phyloP scores from a whole-genome alignment of 139 green algal species.

The Tetradesmus lagerheimii region DNA sequence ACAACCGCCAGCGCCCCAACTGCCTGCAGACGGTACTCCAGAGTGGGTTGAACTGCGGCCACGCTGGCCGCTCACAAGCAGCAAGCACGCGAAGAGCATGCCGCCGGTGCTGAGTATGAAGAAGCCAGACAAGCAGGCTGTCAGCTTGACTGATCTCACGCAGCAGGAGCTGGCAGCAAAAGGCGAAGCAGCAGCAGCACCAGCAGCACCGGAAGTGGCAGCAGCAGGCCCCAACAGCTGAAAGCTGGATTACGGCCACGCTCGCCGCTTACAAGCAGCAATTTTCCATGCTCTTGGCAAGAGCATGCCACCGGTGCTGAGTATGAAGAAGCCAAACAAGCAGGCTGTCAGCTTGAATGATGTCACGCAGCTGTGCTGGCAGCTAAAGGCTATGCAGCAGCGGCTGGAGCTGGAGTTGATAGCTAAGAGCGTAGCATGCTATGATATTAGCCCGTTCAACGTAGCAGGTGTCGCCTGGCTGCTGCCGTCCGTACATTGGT shows the following conservation, averaged over 20 bases:
- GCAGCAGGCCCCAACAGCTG: not conserved
- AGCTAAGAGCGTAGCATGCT: too few relatives aligned
- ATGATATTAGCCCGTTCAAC: too few relatives aligned
- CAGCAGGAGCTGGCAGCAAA: constrained; percentile 25
- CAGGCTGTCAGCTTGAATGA: constrained; percentile 58
- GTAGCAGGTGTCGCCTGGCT: too few relatives aligned
- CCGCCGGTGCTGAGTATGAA: constrained; percentile 34
- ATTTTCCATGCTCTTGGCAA: constrained; percentile 50
- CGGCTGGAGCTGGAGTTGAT: too few relatives aligned
- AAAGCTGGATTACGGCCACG: constrained; percentile 80
- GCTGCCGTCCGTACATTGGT: too few relatives aligned
- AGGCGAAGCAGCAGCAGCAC: not conserved
- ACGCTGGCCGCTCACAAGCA: constrained; percentile 89
- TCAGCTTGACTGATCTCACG: constrained; percentile 64
- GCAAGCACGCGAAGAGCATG: constrained; percentile 52
- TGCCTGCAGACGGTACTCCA: constrained; percentile 2
- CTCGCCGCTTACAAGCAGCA: constrained; percentile 87
- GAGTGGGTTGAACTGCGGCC: constrained; percentile 89
- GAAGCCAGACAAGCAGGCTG: constrained; percentile 47
- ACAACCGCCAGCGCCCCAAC: not conserved
- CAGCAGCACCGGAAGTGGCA: not conserved
- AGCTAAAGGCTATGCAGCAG: not conserved
- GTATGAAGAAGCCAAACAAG: constrained; percentile 49
- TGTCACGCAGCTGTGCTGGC: constrained; percentile 51
- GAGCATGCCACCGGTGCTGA: constrained; percentile 25